Evolutionary conservation across 2,329 filamentous ascomycete genomes (phyloP).

Genomic region (Sarocladium strictum): DNA sequence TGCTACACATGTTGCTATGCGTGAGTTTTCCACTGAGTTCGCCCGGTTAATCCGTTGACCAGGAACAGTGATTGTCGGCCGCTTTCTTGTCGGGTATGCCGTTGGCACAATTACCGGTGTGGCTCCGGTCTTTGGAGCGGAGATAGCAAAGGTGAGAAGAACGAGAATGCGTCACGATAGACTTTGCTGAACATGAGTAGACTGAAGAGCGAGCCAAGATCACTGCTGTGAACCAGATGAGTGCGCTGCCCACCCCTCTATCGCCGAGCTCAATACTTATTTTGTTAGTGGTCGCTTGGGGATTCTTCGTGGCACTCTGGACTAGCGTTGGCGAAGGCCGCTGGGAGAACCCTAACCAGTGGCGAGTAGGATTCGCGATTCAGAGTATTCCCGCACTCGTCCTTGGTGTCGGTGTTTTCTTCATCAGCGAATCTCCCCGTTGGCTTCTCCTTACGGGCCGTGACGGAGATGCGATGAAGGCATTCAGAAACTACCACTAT

Average conservation of each 20-base stretch:
- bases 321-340: slow-evolving; percentile 31
- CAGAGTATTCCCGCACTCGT: slow-evolving; percentile 25
- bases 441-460: slow-evolving; percentile 31
- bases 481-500: slow-evolving; percentile 28
- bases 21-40: slow-evolving; percentile 18
- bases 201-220: slow-evolving; percentile 32
- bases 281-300: slow-evolving; percentile 32
- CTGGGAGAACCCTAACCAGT: slow-evolving; percentile 32
- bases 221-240: slow-evolving; percentile 36
- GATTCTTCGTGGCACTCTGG: slow-evolving; percentile 34
- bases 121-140: slow-evolving; percentile 33
- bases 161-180: background rate
- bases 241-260: slow-evolving; percentile 16
- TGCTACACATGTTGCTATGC: slow-evolving; percentile 33
- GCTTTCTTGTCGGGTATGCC: slow-evolving; percentile 31
- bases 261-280: background rate
- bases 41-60: background rate
- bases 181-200: slow-evolving; percentile 9
- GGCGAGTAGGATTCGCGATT: slow-evolving; percentile 32
- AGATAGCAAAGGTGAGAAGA: slow-evolving; percentile 30
- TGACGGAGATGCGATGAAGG: slow-evolving; percentile 26
- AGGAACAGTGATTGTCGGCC: slow-evolving; percentile 28
- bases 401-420: slow-evolving; percentile 27
- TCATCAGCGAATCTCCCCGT: slow-evolving; percentile 29
- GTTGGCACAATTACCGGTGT: slow-evolving; percentile 35